Evolutionary conservation across 257 asterid species (phyloP), one percentile per base, ranked within the genome.

Genomic region (Capsicum pubescens): DNA sequence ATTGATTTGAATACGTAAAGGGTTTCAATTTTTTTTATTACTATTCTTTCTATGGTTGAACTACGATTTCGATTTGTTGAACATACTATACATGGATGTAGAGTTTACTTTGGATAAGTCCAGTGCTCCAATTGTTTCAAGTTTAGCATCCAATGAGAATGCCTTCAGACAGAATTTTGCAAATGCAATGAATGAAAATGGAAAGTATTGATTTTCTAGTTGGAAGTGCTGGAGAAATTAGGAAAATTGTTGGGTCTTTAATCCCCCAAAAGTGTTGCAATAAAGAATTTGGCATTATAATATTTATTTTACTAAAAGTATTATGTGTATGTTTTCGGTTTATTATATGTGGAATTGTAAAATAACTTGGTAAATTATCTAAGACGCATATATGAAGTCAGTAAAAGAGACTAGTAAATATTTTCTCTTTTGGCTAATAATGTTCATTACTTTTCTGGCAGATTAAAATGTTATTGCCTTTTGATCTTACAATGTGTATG

Each of bases 51-150:
- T 26, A 26, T 1, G 32, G 32, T 26, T 26, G 2, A 26, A 26
- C 32, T 26, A 26, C 32, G 32, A 26, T 26, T 26, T 26, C 32
- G 2, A 26, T 26, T 26, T 26, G 32, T 26, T 26, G 32, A 26
- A 26, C 32, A 26, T 26, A 26, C 32, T 26, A 26, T 26, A 26
- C 32, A 26, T 26, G 32, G 32, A 26, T 26, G 32, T 26, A 87
- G 87, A 87, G 82, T 88, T 94, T 82, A 90, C 90, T 0, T 17
- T 85, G 84, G 92, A 93, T 83, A 76, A 79, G 46, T 84, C 91
- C 13, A 91, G 90, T 55, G 90, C 87, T 15, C 71, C 86, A 0
- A 50, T 87, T 26, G 89, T 87, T 13, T 13, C 87, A 1, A 82
- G 79, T 5, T 84, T 87, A 6, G 86, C 87, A 0, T 42, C 69